Conservation (phyloP, 1,284 basidiomycete genomes). For the Tremellales sp. region DNA sequence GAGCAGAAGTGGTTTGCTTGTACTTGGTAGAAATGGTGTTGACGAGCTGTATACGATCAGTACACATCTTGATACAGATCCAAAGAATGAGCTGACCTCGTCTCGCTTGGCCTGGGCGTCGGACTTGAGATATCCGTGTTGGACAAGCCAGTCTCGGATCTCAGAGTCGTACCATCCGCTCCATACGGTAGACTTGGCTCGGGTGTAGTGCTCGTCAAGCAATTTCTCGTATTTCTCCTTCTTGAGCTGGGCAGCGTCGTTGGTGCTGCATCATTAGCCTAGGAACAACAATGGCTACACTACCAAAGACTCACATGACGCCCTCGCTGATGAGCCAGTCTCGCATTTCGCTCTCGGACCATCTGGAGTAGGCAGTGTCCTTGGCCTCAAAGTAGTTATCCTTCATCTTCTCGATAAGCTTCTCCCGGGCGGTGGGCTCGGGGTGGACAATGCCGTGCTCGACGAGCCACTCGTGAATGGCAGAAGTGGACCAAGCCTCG, state of each 20-base stretch:
- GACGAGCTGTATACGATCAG: slow-evolving; percentile 16
- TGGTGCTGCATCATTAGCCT: slow-evolving; percentile 24
- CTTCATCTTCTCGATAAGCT: slow-evolving; percentile 66
- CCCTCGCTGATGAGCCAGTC: slow-evolving; percentile 52
- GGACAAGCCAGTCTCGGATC: slow-evolving; percentile 70
- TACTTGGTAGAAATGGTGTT: slow-evolving; percentile 42
- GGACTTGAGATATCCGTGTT: slow-evolving; percentile 66
- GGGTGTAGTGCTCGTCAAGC: slow-evolving; percentile 68
- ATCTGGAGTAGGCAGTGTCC: slow-evolving; percentile 63
- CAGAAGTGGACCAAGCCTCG: slow-evolving; percentile 78
- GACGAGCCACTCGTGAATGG: slow-evolving; percentile 81
- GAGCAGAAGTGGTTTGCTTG: slow-evolving; percentile 51
- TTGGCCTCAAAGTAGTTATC: slow-evolving; percentile 67
- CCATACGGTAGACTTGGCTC: slow-evolving; percentile 65
- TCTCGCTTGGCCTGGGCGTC: slow-evolving; percentile 67
- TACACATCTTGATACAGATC: not conserved
- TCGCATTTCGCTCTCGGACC: slow-evolving; percentile 53
- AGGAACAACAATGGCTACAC: no score
- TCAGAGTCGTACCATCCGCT: slow-evolving; percentile 72
- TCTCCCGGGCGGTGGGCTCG: slow-evolving; percentile 62
- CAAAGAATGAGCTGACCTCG: slow-evolving; percentile 55
- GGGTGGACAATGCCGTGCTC: slow-evolving; percentile 65
- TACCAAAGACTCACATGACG: slow-evolving; percentile 42
- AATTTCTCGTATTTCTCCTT: slow-evolving; percentile 74
- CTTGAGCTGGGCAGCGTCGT: slow-evolving; percentile 60